phyloP scores from a whole-genome alignment of 2,329 filamentous ascomycete genomes.

The Pseudogymnoascus sp. region DNA sequence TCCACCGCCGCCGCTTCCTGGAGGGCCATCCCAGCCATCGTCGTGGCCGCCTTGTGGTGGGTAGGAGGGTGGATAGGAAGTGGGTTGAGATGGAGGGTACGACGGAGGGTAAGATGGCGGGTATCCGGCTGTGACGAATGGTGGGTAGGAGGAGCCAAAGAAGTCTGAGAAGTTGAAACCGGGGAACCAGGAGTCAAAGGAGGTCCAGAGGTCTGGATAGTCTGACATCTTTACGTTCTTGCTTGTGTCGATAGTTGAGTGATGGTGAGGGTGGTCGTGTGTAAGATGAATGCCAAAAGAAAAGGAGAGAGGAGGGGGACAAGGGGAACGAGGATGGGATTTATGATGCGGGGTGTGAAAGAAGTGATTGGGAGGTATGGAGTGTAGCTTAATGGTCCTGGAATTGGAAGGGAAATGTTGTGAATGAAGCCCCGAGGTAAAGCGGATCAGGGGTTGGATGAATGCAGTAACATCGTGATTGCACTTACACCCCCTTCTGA shows the following conservation, averaged over 20 bases:
- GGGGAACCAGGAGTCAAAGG: conserved; percentile 2
- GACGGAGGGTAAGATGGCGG: not conserved
- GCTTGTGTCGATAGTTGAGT: not conserved
- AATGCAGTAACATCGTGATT: not conserved
- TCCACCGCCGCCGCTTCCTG: not conserved
- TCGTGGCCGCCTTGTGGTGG: not conserved
- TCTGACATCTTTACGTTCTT: not conserved
- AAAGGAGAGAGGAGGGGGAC: not conserved
- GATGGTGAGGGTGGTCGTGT: not conserved
- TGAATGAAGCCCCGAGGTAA: not conserved
- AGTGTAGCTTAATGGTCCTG: not conserved
- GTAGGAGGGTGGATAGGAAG: not conserved
- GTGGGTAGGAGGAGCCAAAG: not conserved
- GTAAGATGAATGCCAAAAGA: not conserved
- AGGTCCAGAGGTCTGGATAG: not conserved
- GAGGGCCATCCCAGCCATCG: not conserved
- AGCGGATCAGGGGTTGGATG: not conserved
- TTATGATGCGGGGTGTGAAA: not conserved
- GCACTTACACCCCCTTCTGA: not conserved
- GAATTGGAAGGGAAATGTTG: not conserved
- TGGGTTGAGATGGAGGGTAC: not conserved
- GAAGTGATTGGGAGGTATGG: not conserved
- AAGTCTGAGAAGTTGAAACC: not conserved
- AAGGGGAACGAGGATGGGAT: not conserved
- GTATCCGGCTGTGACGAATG: not conserved